Conservation (phyloP, 1,139 yeast species). For the Hyphopichia pseudoburtonii region DNA sequence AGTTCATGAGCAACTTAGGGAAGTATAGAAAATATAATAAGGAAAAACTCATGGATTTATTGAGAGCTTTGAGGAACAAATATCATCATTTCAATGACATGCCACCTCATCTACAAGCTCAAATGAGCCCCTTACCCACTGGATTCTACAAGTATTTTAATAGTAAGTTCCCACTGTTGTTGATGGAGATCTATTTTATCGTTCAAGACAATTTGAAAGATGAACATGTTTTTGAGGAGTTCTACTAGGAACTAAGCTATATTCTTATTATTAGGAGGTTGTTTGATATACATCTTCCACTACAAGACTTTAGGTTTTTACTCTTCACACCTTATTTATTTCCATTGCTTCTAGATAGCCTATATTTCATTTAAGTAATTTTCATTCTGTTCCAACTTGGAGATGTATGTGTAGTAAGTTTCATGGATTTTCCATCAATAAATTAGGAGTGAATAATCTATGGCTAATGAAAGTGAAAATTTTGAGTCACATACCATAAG, state of each 20-base stretch:
- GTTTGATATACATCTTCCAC: too few species aligned
- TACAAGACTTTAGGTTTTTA: too few species aligned
- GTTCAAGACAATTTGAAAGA: slow-evolving; percentile 55
- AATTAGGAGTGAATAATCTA: too few species aligned
- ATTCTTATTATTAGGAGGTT: not conserved
- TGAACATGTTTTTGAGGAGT: slow-evolving; percentile 62
- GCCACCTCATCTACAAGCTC: slow-evolving; percentile 57
- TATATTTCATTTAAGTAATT: too few species aligned
- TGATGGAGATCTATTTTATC: slow-evolving; percentile 73
- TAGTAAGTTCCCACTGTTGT: slow-evolving; percentile 68
- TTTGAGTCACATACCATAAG: too few species aligned
- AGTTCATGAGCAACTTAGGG: slow-evolving; percentile 79
- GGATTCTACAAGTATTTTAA: slow-evolving; percentile 82
- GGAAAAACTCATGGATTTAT: slow-evolving; percentile 74
- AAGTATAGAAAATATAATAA: slow-evolving; percentile 87
- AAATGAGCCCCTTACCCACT: slow-evolving; percentile 79
- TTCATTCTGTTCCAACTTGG: too few species aligned
- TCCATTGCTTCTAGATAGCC: too few species aligned
- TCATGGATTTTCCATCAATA: too few species aligned
- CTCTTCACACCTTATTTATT: too few species aligned
- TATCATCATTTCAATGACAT: slow-evolving; percentile 91
- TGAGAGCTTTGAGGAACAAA: slow-evolving; percentile 88
- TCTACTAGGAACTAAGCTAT: slow-evolving; percentile 26
- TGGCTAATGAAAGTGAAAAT: too few species aligned
- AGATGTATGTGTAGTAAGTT: too few species aligned